Conservation (phyloP, 2,329 filamentous ascomycete species). For the Periconia sp. region DNA sequence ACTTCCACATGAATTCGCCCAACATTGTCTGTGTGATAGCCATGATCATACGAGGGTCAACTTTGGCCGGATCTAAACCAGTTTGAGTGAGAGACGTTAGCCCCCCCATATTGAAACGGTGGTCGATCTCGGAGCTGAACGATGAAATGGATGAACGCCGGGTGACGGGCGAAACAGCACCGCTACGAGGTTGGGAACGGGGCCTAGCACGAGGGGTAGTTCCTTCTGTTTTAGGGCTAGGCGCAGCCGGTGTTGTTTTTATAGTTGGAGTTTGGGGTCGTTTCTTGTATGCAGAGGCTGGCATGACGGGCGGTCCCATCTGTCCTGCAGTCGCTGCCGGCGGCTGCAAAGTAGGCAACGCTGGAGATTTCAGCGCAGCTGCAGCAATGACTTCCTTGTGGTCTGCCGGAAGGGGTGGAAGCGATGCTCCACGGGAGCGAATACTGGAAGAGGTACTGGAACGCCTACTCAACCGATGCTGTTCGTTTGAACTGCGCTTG, state of each 20-base stretch:
- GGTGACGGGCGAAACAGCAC: slow-evolving; percentile 55
- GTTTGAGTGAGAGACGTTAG: slow-evolving; percentile 49
- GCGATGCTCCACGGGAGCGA: slow-evolving; percentile 51
- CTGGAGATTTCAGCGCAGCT: slow-evolving; percentile 59
- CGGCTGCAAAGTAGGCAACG: slow-evolving; percentile 31
- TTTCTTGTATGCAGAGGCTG: slow-evolving; percentile 70
- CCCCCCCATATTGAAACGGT: slow-evolving; percentile 74
- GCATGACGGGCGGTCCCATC: slow-evolving; percentile 85
- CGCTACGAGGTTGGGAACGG: slow-evolving; percentile 47
- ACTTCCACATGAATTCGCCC: slow-evolving; percentile 98
- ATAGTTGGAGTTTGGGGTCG: slow-evolving; percentile 44
- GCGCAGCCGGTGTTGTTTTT: slow-evolving; percentile 47
- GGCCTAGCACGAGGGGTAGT: slow-evolving; percentile 58
- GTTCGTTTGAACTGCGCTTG: slow-evolving; percentile 30
- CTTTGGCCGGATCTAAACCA: slow-evolving; percentile 60
- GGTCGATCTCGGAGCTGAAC: slow-evolving; percentile 91
- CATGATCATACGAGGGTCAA: slow-evolving; percentile 95
- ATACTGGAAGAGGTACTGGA: slow-evolving; percentile 75
- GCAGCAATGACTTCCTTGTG: slow-evolving; percentile 85
- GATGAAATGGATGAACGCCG: slow-evolving; percentile 89
- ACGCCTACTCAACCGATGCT: slow-evolving; percentile 49
- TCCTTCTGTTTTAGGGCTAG: slow-evolving; percentile 49
- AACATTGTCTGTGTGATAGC: slow-evolving; percentile 99
- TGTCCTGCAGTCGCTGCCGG: slow-evolving; percentile 44
- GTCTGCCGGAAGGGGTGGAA: slow-evolving; percentile 78